phyloP scores from a whole-genome alignment of 2,329 filamentous ascomycete species.

The Magnaporthiopsis incrustans region DNA sequence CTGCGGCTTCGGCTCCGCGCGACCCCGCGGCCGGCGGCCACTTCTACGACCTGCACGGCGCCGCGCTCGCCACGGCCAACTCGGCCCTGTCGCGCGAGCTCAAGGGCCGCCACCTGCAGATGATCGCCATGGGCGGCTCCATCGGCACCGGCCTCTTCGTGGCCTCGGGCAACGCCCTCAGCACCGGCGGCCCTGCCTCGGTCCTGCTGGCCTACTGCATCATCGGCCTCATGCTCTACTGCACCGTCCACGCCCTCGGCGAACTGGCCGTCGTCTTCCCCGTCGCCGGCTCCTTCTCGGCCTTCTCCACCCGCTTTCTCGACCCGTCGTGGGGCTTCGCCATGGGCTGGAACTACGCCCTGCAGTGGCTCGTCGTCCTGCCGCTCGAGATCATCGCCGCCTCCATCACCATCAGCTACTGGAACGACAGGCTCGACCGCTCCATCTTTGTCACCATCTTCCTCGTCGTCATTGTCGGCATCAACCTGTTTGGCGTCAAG shows the following conservation, averaged over 20 bases:
- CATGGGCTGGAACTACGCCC: slow-evolving; percentile 90
- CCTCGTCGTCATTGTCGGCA: slow-evolving; percentile 62
- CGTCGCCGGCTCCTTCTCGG: slow-evolving; percentile 84
- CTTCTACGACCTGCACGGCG: slow-evolving; percentile 48
- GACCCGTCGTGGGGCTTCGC: slow-evolving; percentile 93
- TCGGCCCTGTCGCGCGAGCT: slow-evolving; percentile 68
- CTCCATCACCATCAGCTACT: slow-evolving; percentile 75
- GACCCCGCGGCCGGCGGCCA: slow-evolving; percentile 31
- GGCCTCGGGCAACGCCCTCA: slow-evolving; percentile 49
- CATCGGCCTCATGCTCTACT: slow-evolving; percentile 82
- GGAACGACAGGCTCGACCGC: slow-evolving; percentile 57
- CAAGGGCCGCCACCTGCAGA: slow-evolving; percentile 58
- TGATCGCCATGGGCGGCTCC: slow-evolving; percentile 50
- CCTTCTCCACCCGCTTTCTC: slow-evolving; percentile 85
- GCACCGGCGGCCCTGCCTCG: slow-evolving; percentile 33
- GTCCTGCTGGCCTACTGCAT: slow-evolving; percentile 56
- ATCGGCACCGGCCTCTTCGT: slow-evolving; percentile 54
- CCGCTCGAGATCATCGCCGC: slow-evolving; percentile 84
- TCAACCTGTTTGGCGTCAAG: slow-evolving; percentile 84
- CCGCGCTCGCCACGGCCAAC: slow-evolving; percentile 65
- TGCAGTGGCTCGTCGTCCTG: slow-evolving; percentile 80
- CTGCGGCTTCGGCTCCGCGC: neutral
- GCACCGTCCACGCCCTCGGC: slow-evolving; percentile 83
- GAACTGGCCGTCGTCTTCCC: slow-evolving; percentile 88
- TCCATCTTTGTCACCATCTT: slow-evolving; percentile 81